Percentiles rank a stretch among this genome's conserved stretches.
phyloP scores from a whole-genome alignment of 345 rosid genomes.

The Euphorbia tirucalli region DNA sequence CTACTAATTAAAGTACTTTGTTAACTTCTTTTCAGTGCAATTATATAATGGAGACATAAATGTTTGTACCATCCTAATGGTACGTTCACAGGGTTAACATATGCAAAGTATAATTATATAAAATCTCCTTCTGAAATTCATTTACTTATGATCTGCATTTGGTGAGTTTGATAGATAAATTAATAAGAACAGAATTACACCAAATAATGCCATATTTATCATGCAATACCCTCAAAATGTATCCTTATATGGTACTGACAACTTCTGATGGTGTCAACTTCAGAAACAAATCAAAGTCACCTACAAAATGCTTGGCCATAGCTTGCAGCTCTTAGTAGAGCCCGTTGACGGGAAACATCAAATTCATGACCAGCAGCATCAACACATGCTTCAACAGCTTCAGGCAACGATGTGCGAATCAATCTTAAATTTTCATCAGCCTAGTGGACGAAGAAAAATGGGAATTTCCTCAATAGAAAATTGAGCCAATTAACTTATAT shows the following conservation, averaged over 20 bases:
- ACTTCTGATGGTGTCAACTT: constrained; percentile 7
- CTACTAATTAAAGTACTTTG: neutral
- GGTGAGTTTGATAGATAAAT: neutral
- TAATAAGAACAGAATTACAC: neutral
- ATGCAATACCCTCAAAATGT: constrained; percentile 9
- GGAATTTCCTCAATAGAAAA: constrained; percentile 2
- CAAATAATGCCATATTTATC: constrained; percentile 4
- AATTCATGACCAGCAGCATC: constrained; percentile 97
- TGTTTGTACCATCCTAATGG: neutral
- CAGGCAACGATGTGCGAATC: constrained; percentile 77
- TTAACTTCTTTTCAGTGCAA: neutral
- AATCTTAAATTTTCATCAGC: constrained; percentile 97
- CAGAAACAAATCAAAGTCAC: constrained; percentile 42
- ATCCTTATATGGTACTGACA: constrained; percentile 4
- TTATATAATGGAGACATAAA: neutral
- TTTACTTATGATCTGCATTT: neutral
- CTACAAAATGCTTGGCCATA: constrained; percentile 99
- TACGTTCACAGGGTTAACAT: neutral
- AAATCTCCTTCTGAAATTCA: neutral
- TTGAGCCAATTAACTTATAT: neutral
- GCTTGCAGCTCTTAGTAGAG: constrained; percentile 91
- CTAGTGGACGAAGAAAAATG: constrained; percentile 40
- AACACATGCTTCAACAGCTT: constrained; percentile 93
- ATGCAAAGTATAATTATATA: neutral
- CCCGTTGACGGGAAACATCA: constrained; percentile 73